phyloP scores from a whole-genome alignment of 2,329 filamentous ascomycete genomes.

The Clonostachys sp. region DNA sequence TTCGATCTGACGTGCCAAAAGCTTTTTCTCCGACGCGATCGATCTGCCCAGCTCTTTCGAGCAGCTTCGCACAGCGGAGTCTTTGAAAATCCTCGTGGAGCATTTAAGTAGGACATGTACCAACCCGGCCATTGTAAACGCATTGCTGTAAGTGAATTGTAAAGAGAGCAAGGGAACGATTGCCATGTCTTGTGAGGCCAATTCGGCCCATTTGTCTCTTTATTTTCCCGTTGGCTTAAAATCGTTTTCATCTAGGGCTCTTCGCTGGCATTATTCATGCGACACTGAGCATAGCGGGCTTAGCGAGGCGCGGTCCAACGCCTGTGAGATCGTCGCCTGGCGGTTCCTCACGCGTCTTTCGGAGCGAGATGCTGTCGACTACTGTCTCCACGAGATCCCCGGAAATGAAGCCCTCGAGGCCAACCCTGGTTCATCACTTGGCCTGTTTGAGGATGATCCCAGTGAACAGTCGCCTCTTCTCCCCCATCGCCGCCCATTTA shows the following conservation, averaged over 20 bases:
- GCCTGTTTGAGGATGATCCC: conserved; percentile 27
- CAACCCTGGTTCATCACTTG: background rate
- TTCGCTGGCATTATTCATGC: conserved; percentile 69
- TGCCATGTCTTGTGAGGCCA: background rate
- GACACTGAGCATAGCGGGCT: conserved; percentile 61
- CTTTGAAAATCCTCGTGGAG: conserved; percentile 53
- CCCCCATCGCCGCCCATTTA: conserved; percentile 7
- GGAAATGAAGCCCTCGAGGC: conserved; percentile 12
- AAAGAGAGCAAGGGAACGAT: too few species aligned
- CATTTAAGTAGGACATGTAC: conserved; percentile 59
- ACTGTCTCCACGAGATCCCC: conserved; percentile 69
- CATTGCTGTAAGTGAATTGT: conserved; percentile 56
- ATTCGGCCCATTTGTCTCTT: background rate
- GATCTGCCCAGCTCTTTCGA: conserved; percentile 68
- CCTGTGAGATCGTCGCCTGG: conserved; percentile 79
- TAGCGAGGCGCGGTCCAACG: conserved; percentile 64
- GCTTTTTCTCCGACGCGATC: conserved; percentile 59
- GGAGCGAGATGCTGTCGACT: conserved; percentile 70
- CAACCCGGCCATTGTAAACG: conserved; percentile 67
- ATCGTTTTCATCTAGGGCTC: conserved; percentile 42
- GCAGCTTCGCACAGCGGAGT: conserved; percentile 63
- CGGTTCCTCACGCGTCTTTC: conserved; percentile 68
- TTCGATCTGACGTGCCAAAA: conserved; percentile 15
- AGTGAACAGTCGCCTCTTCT: conserved; percentile 45
- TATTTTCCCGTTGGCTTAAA: background rate